Evolutionary conservation across 345 rosid genomes (phyloP).

Genomic region (Pistacia integerrima): DNA sequence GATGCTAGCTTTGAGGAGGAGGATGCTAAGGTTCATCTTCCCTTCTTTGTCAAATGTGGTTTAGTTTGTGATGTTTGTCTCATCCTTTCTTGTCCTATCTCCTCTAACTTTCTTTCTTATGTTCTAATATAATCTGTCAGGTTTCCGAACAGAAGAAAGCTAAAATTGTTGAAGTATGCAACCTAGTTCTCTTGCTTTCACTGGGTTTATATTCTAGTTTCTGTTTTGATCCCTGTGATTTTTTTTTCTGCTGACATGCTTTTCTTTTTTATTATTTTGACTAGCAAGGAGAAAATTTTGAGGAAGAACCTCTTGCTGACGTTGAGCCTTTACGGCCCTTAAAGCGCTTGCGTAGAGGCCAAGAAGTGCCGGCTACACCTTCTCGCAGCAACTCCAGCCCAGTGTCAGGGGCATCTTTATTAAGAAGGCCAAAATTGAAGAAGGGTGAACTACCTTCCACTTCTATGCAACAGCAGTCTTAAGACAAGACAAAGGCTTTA

Average conservation of each 20-base stretch:
- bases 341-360: conserved; percentile 69
- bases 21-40: conserved; percentile 56
- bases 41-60: background rate
- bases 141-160: conserved; percentile 38
- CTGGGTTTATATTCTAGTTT: conserved; percentile 12
- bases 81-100: background rate
- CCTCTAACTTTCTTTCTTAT: conserved; percentile 6
- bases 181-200: background rate
- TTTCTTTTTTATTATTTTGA: conserved; percentile 15
- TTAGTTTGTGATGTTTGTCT: conserved; percentile 13
- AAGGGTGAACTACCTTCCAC: conserved; percentile 28
- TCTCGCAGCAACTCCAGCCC: conserved; percentile 28
- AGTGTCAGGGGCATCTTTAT: conserved; percentile 24
- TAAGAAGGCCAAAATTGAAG: conserved; percentile 38
- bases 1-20: conserved; percentile 87
- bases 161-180: conserved; percentile 42
- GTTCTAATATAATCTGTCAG: conserved; percentile 35
- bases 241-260: conserved; percentile 3
- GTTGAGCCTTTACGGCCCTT: conserved; percentile 65
- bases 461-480: conserved; percentile 24
- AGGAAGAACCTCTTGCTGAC: conserved; percentile 38
- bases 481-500: conserved; percentile 15
- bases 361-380: conserved; percentile 36
- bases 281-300: conserved; percentile 41
- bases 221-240: background rate